A percentile compares a stretch with the other conserved stretches of the same genome.
phyloP scores from a whole-genome alignment of 306 rosid species.

The Inga laurina region DNA sequence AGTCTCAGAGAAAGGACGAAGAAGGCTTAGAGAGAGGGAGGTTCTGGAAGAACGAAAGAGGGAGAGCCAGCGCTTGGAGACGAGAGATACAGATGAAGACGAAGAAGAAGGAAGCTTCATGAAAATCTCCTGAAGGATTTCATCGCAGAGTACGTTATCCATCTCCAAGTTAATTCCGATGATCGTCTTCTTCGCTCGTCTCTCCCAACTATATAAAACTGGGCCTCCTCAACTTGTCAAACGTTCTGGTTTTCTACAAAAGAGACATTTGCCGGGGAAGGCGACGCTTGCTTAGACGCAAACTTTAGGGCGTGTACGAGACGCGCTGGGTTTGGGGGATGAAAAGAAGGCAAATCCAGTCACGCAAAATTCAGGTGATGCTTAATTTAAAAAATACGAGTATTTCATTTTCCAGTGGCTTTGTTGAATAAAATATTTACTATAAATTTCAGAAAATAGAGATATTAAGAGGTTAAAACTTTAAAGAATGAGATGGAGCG shows the following conservation, averaged over 20 bases:
- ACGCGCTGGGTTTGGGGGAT: constrained; percentile 25
- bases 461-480: not conserved
- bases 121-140: constrained; percentile 75
- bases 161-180: constrained; percentile 5
- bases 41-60: constrained; percentile 68
- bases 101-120: constrained; percentile 61
- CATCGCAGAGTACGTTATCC: constrained; percentile 72
- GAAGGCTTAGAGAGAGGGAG: constrained; percentile 63
- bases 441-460: not conserved
- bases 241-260: not conserved
- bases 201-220: not conserved
- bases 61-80: constrained; percentile 6
- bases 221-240: not conserved
- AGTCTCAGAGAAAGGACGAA: constrained; percentile 10
- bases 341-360: not conserved
- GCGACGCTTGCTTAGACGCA: constrained; percentile 36
- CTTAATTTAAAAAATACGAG: not conserved
- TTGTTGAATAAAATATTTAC: not conserved
- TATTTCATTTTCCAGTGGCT: not conserved
- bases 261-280: constrained; percentile 34
- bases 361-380: not conserved
- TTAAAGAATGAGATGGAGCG: not conserved
- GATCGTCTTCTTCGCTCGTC: not conserved
- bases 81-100: constrained; percentile 62
- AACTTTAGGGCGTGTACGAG: constrained; percentile 35